Base-by-base conservation (phyloP, 2,329 filamentous ascomycete genomes). In the Talaromyces amestolkiae region DNA sequence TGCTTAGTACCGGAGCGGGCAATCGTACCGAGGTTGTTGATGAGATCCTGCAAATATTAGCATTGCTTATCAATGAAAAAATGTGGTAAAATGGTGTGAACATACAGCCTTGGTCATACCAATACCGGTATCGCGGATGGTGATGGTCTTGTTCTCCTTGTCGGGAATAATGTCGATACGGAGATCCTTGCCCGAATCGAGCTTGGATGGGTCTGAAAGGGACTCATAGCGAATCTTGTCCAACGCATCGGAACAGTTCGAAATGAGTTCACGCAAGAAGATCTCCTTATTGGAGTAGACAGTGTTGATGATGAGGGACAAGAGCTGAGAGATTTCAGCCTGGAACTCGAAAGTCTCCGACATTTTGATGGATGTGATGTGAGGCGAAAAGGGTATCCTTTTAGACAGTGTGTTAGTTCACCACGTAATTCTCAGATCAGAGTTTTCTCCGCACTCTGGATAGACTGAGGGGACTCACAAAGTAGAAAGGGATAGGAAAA, bases 241-340 rank as follows among this genome's bases (percentile, higher is more conserved):
- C 76, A 99, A 88, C 68, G 95, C 95, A 90, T 99, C 95, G 77
- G 94, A 98, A 79, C 91, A 90, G 85, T 99, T 99, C 85, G 95
- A 98, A 78, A 99, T 92, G 76, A 99, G 81, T 85, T 99, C 95
- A 90, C 95, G 87, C 77, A 99, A 85, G 90, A 99, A 99, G 81
- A 99, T 98, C 85, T 98, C 95, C 88, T 99, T 99, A 91, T 99
- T 99, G 75, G 93, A 97, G 88, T 98, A 99, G 86, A 99, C 95
- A 73, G 95, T 98, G 91, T 99, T 99, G 89, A 99, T 99, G 85
- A 99, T 99, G 81, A 99, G 91, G 74, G 90, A 93, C 80, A 99
- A 91, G 73, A 99, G 92, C 92, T 99, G 95, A 91, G 94, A 98
- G 81, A 99, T 99, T 91, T 99, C 95, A 91, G 95, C 95, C 91